Conservation (phyloP, 352 stramenopile genomes). For the Phytophthora hybrid region DNA sequence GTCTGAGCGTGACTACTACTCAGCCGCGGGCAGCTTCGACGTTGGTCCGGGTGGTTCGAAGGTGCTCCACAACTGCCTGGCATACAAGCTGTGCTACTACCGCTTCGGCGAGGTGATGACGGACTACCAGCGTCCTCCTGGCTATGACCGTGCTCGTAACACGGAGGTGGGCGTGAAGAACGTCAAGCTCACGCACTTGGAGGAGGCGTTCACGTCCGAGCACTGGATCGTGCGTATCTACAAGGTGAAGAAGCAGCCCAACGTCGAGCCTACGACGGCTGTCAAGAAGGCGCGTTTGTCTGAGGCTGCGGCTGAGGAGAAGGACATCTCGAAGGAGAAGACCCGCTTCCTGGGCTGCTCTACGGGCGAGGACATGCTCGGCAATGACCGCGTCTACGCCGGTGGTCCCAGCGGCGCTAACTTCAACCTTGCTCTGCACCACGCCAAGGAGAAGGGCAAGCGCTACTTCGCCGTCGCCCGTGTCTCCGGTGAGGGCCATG, state of each 20-base stretch:
- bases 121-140: constrained; percentile 80
- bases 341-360: constrained; percentile 88
- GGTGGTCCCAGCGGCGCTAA: constrained; percentile 90
- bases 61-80: constrained; percentile 91
- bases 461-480: constrained; percentile 90
- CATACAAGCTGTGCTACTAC: constrained; percentile 96
- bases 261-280: constrained; percentile 78
- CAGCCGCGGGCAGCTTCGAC: constrained; percentile 83
- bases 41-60: constrained; percentile 84
- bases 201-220: constrained; percentile 95
- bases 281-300: constrained; percentile 71
- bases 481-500: constrained; percentile 82
- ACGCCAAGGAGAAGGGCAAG: constrained; percentile 86
- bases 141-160: constrained; percentile 90
- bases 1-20: constrained; percentile 89
- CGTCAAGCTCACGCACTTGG: constrained; percentile 91
- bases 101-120: constrained; percentile 91
- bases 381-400: constrained; percentile 89
- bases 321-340: constrained; percentile 77
- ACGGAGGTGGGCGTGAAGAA: constrained; percentile 92
- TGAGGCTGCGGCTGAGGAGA: constrained; percentile 53
- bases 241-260: constrained; percentile 92
- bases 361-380: constrained; percentile 84
- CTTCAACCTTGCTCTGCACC: constrained; percentile 89
- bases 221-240: constrained; percentile 97